Conservation (phyloP, 768 basidiomycete genomes). For the Termitomyces sp. region DNA sequence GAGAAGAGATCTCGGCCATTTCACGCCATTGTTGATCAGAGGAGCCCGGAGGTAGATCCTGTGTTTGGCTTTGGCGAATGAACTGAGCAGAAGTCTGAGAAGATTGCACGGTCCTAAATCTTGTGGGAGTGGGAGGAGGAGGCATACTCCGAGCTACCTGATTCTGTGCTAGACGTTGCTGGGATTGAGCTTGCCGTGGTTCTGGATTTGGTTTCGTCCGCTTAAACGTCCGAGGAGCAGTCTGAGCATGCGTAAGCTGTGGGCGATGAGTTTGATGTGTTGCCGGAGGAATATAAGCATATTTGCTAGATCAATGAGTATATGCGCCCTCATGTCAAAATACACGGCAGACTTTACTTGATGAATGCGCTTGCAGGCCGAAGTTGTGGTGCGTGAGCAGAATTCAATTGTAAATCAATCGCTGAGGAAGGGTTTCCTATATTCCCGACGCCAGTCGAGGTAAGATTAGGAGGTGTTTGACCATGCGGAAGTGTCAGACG, state of each 20-base stretch:
- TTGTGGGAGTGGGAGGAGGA: constrained; percentile 18
- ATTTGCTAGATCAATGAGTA: constrained; percentile 43
- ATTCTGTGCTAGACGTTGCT: constrained; percentile 8
- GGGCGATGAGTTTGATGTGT: constrained; percentile 34
- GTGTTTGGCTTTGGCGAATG: constrained; percentile 6
- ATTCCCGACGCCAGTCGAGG: constrained; percentile 19
- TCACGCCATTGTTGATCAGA: constrained; percentile 18
- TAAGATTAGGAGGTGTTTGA: constrained; percentile 45
- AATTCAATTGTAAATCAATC: constrained; percentile 21
- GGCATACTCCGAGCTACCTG: constrained; percentile 13
- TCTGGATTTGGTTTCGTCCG: constrained; percentile 22
- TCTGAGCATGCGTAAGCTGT: constrained; percentile 36
- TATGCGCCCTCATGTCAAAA: constrained; percentile 16
- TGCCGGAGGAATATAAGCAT: constrained; percentile 52
- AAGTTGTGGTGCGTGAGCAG: constrained; percentile 15
- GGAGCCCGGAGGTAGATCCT: constrained; percentile 9
- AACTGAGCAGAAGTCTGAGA: constrained; percentile 3
- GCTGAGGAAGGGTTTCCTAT: constrained; percentile 8
- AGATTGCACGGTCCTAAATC: constrained; percentile 18
- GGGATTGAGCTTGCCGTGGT: constrained; percentile 14
- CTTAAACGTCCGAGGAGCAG: constrained; percentile 32
- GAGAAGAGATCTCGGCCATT: constrained; percentile 54
- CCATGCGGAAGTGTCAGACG: constrained; percentile 64
- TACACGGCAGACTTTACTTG: constrained; percentile 20
- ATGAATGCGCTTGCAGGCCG: constrained; percentile 30